phyloP scores from a whole-genome alignment of 1,284 basidiomycete species.

The Sanguinoderma infundibulare region DNA sequence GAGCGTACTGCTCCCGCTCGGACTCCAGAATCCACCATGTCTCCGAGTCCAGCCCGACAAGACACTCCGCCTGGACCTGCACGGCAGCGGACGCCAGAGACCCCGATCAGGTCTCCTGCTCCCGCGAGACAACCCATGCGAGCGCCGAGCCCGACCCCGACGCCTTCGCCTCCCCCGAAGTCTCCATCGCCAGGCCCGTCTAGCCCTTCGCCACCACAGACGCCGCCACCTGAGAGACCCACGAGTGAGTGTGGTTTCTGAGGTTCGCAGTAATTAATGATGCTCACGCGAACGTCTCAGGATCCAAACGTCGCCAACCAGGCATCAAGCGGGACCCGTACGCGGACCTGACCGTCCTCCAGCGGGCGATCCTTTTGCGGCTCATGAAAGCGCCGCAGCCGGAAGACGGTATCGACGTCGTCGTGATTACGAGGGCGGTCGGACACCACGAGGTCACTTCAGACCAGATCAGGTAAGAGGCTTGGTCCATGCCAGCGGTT shows the following conservation, averaged over 20 bases:
- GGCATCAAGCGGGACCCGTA: conserved; percentile 46
- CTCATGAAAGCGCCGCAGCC: conserved; percentile 44
- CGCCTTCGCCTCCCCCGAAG: not conserved
- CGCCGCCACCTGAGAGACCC: conserved; percentile 1
- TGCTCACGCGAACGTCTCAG: too few relatives aligned
- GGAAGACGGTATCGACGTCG: conserved; percentile 52
- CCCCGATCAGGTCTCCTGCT: not conserved
- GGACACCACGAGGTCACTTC: conserved; percentile 41
- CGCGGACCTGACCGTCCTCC: conserved; percentile 60
- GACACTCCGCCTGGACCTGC: not conserved
- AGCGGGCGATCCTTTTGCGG: conserved; percentile 68
- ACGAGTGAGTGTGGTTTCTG: not conserved
- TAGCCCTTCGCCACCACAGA: not conserved
- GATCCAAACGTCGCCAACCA: conserved; percentile 6
- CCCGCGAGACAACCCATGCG: not conserved
- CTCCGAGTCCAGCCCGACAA: not conserved
- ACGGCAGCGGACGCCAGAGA: too few relatives aligned
- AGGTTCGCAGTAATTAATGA: too few relatives aligned
- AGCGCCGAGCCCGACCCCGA: not conserved
- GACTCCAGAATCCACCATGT: not conserved
- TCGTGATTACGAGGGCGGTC: conserved; percentile 56
- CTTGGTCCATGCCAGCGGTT: too few relatives aligned
- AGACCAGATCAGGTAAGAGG: conserved; percentile 51
- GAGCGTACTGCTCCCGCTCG: not conserved
- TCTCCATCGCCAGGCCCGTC: not conserved